phyloP scores from a whole-genome alignment of 169 alveolate genomes.

The Eimeria falciformis region DNA sequence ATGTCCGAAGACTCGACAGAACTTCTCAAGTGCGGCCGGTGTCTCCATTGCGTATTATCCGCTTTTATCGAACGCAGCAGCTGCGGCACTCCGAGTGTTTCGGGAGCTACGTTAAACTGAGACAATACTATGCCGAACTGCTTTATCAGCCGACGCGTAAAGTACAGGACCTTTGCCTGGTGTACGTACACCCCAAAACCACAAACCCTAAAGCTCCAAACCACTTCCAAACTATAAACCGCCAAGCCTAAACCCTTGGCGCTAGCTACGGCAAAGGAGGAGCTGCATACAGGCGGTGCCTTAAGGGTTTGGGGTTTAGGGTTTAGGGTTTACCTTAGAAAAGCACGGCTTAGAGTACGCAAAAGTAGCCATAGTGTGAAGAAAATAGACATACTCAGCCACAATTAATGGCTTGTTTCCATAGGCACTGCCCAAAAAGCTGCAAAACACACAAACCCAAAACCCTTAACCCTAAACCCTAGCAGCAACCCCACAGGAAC shows the following conservation, averaged over 20 bases:
- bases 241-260: not conserved
- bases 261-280: not conserved
- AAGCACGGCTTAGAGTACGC: not conserved
- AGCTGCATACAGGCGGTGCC: not conserved
- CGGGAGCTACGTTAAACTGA: not conserved
- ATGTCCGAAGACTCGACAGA: no score
- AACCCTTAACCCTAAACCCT: not conserved
- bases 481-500: not conserved
- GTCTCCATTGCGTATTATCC: no score
- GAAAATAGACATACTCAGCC: not conserved
- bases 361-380: slow-evolving; percentile 10
- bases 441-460: not conserved
- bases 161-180: not conserved
- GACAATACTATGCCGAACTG: not conserved
- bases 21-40: no score
- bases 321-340: not conserved
- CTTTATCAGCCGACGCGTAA: not conserved
- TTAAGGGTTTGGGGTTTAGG: not conserved
- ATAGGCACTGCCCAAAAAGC: not conserved
- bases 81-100: not conserved
- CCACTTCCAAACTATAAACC: not conserved
- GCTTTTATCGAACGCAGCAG: not conserved
- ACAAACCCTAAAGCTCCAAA: not conserved
- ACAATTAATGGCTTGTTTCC: not conserved
- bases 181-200: not conserved